Base-by-base conservation (phyloP, 164 flowering plant species). In the Nymphaea colorata region DNA sequence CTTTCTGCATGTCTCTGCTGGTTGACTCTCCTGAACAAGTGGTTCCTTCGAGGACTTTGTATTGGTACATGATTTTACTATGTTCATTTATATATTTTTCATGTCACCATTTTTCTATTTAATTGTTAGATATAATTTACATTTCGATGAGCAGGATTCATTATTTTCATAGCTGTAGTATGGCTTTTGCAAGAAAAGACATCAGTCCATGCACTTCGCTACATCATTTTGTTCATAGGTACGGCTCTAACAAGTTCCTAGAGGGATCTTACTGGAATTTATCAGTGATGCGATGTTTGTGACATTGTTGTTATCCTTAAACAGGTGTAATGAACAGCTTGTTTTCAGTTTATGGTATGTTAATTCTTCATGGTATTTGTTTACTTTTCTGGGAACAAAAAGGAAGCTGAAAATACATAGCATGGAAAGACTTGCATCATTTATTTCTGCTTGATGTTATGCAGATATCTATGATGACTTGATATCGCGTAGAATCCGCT, bases 31-130 rank as follows among this genome's bases (percentile, higher is more conserved):
- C 53, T 45, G 41, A 42, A 70, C 72, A 87, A 91, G 98, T 94
- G 98, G 98, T 85, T 89, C 43, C 93, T 94, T 64, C 85, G 98
- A 63, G 95, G 95, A 73, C 96, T 94, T 74, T 94, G 96, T 71
- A 82, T 91, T 66, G 99, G 96, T 94, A 67, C 73, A 84, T 71
- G 11, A 5, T 45, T 45, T 45, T 10, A 25, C 36, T 25, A 25
- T 25, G 36, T 45, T 10, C 5, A 45, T 45, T 45, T 45, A 1
- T 45, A 45, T 45, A 45, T 45, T 45, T 45, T 10, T 45, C 53
- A 5, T 45, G 36, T 25, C 36, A 25, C 36, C 36, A 25, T 25
- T 25, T 25, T 25, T 25, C 36, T 25, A 25, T 25, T 25, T 25
- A 25, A 25, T 25, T 25, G 36, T 25, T 25, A 1, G 36, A 25